Evolutionary conservation across 2,329 filamentous ascomycete genomes (phyloP), one percentile per base, ranked within the genome.

Genomic region (Alternaria angustiovoidea): DNA sequence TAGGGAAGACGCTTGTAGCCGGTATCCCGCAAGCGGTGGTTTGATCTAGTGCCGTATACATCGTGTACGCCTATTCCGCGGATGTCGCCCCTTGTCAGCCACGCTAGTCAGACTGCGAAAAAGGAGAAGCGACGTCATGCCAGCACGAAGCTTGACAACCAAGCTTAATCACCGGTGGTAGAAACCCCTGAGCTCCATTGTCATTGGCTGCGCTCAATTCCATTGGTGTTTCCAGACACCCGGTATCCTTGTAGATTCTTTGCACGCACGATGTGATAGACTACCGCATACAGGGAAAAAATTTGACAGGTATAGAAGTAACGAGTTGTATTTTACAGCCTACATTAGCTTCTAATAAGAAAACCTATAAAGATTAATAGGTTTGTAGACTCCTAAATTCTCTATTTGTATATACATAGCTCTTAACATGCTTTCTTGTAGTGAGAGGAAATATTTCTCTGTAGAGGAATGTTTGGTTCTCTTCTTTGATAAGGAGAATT

Each of bases 101-200:
- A n/a, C 32, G 12, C 32, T 36, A 36, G 32, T 55, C 14, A 42
- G 30, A 28, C 24, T 8, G 12, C 30, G 32, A 32, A 48, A 55
- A 38, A 38, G 44, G 53, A 20, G 24, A 36, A 28, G 16, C n/a
- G 36, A 39, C 43, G 53, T 55, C 53, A 55, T 41, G 9, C 38
- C 41, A 20, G 28, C 18, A 42, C 7, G 20, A 30, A 24, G 22
- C 16, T 12, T 49, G n/a, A n/a, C 44, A 20, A 48, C n/a, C 9
- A 48, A 7, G 16, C 28, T 48, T 18, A 34, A 34, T n/a, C n/a
- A 48, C 28, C 34, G 34, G 32, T 55, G 24, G 43, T n/a, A 39
- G 16, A 46, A 39, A 3, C 22, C 24, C 41, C 24, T 48, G n/a
- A 9, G 18, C n/a, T 32, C 6, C 6, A n/a, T 22, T 36, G 5